Base-by-base conservation (phyloP, 129 eudicot species). In the Glebionis coronaria region DNA sequence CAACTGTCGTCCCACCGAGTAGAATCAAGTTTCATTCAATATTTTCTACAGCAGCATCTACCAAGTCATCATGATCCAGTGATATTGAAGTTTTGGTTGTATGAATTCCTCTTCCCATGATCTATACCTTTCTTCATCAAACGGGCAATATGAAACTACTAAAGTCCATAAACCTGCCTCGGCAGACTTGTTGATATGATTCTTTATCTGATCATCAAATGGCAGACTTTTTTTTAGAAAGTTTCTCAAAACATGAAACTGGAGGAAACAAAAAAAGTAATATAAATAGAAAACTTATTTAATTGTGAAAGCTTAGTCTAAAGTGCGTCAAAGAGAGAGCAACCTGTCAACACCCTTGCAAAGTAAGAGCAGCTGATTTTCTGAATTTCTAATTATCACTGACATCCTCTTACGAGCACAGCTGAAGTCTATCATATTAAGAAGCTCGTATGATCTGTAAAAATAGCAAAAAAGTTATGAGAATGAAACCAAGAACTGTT, bases 311-410 rank as follows among this genome's bases (percentile, higher is more conserved):
- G 40, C 29, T 72, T 8, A 21, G 47, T 56, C 9, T 13, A 59
- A 45, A 46, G 18, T 18, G 42, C 40, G 78, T 50, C 56, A 51
- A 11, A 46, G 55, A 70, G 62, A 21, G 71, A 76, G 21, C 40
- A 67, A 91, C 99, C 99, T 93, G 88, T 93, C 99, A n/a, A 97
- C 97, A 61, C 99, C 99, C 82, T 93, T 93, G 88, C 86, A 80
- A 28, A 93, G 89, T 72, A 93, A 89, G 40, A 93, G 45, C 69
- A 89, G 73, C 77, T 87, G 87, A 69, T 89, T 89, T 50, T 93
- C 97, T 5, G 57, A 81, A 76, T 81, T 82, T 66, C 77, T 80
- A 61, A 93, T 82, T 47, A 93, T 93, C 13, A 93, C 93, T 56
- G 99, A 93, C 99, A 93, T 93, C 76, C 95, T 86, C 76, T 87